Evolutionary conservation across 1,284 basidiomycete species (phyloP).

Genomic region (Ustilago hordei): DNA sequence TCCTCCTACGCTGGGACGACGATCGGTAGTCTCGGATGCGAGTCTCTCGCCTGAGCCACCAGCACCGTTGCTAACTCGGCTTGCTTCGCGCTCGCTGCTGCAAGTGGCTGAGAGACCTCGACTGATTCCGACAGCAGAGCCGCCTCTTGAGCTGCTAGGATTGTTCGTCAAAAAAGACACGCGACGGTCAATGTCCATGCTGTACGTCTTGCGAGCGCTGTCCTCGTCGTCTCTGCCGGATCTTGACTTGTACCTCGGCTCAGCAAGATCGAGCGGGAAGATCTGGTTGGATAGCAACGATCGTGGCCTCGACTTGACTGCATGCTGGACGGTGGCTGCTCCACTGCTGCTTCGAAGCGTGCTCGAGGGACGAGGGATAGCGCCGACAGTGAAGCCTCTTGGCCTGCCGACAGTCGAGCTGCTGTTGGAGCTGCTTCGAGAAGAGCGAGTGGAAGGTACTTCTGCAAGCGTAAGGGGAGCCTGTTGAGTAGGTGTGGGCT

Average conservation of each 20-base stretch:
- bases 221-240: constrained; percentile 12
- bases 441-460: constrained; percentile 2
- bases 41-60: constrained; percentile 16
- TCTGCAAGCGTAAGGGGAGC: not conserved
- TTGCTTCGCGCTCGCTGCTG: constrained; percentile 11
- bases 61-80: not conserved
- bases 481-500: not conserved
- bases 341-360: constrained; percentile 16
- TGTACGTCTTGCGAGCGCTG: constrained; percentile 30
- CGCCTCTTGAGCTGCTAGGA: not conserved
- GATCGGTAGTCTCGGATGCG: constrained; percentile 21
- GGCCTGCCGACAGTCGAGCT: constrained; percentile 40
- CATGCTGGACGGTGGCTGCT: constrained; percentile 11
- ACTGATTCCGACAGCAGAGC: not conserved
- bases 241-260: constrained; percentile 28
- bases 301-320: constrained; percentile 42
- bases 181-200: constrained; percentile 37
- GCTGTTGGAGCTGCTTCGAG: constrained; percentile 12
- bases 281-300: constrained; percentile 59
- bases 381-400: constrained; percentile 60
- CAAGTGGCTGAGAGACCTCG: constrained; percentile 18
- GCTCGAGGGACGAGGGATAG: constrained; percentile 36
- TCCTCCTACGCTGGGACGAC: constrained; percentile 39
- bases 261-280: constrained; percentile 51
- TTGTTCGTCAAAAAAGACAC: constrained; percentile 8